Conservation (phyloP, 129 eudicot species). For the Arctium minus region DNA sequence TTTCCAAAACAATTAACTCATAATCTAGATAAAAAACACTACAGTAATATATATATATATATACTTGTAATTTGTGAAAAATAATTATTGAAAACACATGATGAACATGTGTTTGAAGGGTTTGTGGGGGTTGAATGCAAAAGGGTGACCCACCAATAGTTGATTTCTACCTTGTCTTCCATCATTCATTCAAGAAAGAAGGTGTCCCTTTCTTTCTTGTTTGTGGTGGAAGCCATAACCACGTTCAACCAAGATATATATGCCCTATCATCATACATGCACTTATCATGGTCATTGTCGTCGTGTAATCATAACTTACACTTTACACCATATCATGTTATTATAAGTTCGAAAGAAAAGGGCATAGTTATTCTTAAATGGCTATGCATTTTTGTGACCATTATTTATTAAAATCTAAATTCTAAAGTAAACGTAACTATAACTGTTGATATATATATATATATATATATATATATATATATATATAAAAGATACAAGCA, state of each 20-base stretch:
- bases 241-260: not conserved
- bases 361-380: not conserved
- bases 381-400: not conserved
- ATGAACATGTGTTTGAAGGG: not conserved
- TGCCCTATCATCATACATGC: not conserved
- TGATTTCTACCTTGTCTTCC: not conserved
- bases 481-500: no score
- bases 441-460: no score
- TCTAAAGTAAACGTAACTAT: not conserved
- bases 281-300: not conserved
- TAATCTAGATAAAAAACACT: not conserved
- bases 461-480: no score
- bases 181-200: not conserved
- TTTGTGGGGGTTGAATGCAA: not conserved
- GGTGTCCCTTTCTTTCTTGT: not conserved
- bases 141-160: not conserved
- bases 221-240: not conserved
- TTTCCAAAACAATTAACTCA: not conserved
- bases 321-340: not conserved
- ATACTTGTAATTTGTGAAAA: not conserved
- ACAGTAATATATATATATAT: no score
- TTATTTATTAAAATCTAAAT: not conserved
- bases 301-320: not conserved
- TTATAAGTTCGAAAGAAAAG: not conserved
- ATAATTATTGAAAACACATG: not conserved